phyloP scores from a whole-genome alignment of 2,329 filamentous ascomycete species.

The Phialophora verrucosa region DNA sequence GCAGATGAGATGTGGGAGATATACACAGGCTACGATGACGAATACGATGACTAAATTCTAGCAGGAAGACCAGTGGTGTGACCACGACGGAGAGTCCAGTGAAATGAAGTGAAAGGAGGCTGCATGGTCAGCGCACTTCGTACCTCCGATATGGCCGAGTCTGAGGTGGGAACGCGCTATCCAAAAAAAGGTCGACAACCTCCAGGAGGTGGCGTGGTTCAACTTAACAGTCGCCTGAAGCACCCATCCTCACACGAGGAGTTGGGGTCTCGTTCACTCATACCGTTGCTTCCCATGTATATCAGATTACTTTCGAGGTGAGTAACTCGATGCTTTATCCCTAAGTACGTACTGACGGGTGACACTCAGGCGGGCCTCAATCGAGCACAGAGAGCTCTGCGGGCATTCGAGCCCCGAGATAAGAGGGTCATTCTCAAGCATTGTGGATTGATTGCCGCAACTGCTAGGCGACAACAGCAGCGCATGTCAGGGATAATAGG shows the following conservation, averaged over 20 bases:
- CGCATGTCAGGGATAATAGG: background rate
- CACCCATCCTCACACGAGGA: background rate
- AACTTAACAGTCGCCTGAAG: background rate
- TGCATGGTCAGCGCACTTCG: background rate
- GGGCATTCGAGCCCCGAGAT: background rate
- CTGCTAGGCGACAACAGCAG: background rate
- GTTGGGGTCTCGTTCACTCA: background rate
- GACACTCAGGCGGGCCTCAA: background rate
- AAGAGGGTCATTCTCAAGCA: background rate
- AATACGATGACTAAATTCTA: conserved; percentile 37
- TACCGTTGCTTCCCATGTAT: background rate
- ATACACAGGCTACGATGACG: conserved; percentile 37
- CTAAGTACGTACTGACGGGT: background rate
- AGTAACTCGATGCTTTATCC: background rate
- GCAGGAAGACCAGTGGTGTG: conserved; percentile 20
- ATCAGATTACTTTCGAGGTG: background rate
- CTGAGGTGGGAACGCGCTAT: background rate
- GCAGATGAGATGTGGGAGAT: conserved; percentile 39
- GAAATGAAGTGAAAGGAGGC: background rate
- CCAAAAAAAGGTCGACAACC: background rate
- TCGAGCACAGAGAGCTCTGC: background rate
- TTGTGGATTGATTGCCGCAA: background rate
- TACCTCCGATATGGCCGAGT: background rate
- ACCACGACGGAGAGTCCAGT: background rate
- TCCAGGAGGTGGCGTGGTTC: background rate